Conservation (phyloP, 1,284 basidiomycete genomes). For the Pseudozyma tsukubaensis region DNA sequence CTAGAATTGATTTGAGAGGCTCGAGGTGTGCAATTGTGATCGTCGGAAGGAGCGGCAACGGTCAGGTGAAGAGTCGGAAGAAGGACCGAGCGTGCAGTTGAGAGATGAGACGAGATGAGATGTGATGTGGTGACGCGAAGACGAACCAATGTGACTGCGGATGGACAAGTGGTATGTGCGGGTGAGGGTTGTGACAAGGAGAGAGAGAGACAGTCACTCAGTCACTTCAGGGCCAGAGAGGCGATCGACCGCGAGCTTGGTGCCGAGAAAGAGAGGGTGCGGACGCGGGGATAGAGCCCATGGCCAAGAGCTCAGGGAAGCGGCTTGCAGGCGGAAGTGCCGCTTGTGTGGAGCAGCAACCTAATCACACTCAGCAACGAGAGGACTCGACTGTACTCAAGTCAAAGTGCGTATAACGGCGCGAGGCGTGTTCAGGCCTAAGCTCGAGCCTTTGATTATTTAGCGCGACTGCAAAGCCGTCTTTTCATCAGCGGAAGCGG, state of each 20-base stretch:
- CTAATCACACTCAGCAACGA: neutral
- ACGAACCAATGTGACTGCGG: neutral
- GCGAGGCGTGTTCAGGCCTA: too few species aligned
- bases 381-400: too few species aligned
- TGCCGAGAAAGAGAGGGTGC: slow-evolving; percentile 15
- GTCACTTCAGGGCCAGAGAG: slow-evolving; percentile 12
- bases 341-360: slow-evolving; percentile 6
- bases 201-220: slow-evolving; percentile 4
- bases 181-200: neutral
- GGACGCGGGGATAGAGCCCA: slow-evolving; percentile 1
- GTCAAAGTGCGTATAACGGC: too few species aligned
- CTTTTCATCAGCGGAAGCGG: too few species aligned
- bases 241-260: slow-evolving; percentile 28
- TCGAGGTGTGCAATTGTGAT: neutral
- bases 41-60: slow-evolving; percentile 1
- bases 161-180: neutral
- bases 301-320: neutral
- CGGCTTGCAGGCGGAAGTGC: neutral
- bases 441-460: too few species aligned
- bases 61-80: neutral
- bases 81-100: neutral
- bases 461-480: too few species aligned
- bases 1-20: neutral
- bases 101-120: neutral
- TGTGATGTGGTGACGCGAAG: neutral